Base-by-base conservation (phyloP, 75 land plant genomes). In the Selaginella moellendorffii region DNA sequence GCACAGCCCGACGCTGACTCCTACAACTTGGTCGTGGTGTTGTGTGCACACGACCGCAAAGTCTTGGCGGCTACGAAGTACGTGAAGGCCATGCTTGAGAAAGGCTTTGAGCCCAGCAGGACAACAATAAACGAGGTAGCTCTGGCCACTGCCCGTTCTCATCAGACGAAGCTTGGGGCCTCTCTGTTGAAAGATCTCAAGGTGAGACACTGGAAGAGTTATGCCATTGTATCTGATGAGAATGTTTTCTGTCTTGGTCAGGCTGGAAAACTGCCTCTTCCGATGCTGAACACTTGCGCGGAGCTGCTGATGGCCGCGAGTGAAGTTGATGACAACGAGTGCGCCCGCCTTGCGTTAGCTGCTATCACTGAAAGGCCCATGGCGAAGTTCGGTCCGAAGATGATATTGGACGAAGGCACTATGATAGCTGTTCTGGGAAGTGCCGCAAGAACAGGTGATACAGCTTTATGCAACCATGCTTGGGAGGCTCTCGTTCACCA, bases 401-500 rank as follows among this genome's bases (percentile, higher is more conserved):
- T 30, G 21, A 54, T 31, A 0, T 36, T 75, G 30, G 77, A 75
- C 65, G 77, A 75, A 65, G 77, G 77, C 10, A 58, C 74, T 24
- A 54, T 70, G 20, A 36, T 69, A 31, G 72, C 68, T 18, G 21
- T 75, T 18, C 63, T 75, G 2, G 66, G 72, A 36, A 64, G 61
- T 25, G 77, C 77, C 64, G 77, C 77, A 1, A 61, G 77, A 20
- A 65, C 77, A 14, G 72, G 60, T 2, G 66, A 70, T 29, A 25
- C 30, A 22, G 54, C 54, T 20, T 72, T 75, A 26, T 36, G 66
- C 25, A 61, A 64, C 8, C 64, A 72, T 30, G 80, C 89, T 61
- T 88, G 85, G 86, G 73, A 77, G 19, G 62, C 82, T 52, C 75
- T 91, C 9, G 25, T 25, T 25, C 72, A 72, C 0, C 59, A 19